phyloP scores from a whole-genome alignment of 495 filamentous ascomycete species.

The Talaromyces proteolyticus region DNA sequence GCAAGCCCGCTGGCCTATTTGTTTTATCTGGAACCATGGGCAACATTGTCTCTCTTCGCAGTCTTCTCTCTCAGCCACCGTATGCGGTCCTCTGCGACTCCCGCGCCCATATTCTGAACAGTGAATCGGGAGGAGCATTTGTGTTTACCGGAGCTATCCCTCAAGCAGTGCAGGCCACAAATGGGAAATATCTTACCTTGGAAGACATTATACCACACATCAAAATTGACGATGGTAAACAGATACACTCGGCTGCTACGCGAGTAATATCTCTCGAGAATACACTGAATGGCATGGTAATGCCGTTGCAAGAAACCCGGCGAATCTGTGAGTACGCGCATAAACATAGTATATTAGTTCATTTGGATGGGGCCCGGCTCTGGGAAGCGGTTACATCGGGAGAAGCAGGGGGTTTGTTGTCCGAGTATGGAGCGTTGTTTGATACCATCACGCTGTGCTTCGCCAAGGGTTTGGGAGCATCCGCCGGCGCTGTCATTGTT shows the following conservation, averaged over 20 bases:
- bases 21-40: conserved; percentile 77
- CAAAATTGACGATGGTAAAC: conserved; percentile 17
- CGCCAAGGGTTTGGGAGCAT: conserved; percentile 13
- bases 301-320: conserved; percentile 12
- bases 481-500: conserved; percentile 8
- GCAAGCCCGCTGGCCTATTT: conserved; percentile 61
- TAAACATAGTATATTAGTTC: conserved; percentile 9
- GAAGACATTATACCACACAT: conserved; percentile 54
- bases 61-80: conserved; percentile 59
- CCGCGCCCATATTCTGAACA: conserved; percentile 55
- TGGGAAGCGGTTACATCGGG: conserved; percentile 13
- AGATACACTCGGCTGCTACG: conserved; percentile 43
- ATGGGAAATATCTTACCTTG: conserved; percentile 58
- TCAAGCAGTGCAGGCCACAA: conserved; percentile 20
- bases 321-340: conserved; percentile 11
- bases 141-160: conserved; percentile 13
- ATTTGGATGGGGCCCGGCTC: conserved; percentile 19
- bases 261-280: conserved; percentile 21
- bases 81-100: conserved; percentile 61
- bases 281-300: conserved; percentile 12
- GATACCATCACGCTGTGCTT: conserved; percentile 12
- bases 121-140: conserved; percentile 22
- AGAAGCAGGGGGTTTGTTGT: conserved; percentile 2
- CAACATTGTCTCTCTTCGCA: conserved; percentile 64
- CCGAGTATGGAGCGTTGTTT: conserved; percentile 4